Evolutionary conservation across 371 early-diverging fungal species (phyloP).

Genomic region (Phascolomyces articulosus): DNA sequence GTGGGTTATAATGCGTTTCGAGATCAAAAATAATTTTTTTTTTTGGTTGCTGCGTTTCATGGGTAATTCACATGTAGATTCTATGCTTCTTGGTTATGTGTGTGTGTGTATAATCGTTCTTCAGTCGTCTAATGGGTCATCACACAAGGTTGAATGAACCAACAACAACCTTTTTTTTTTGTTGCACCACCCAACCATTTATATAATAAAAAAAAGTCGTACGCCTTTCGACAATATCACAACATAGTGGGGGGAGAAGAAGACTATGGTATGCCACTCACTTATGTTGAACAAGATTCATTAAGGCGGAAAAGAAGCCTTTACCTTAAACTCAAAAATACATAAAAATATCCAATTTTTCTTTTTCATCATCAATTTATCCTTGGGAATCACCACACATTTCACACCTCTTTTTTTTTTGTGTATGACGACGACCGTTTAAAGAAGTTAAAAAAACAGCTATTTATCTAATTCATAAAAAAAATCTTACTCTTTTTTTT

Average conservation of each 20-base stretch:
- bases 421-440: conserved; percentile 3
- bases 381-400: not conserved
- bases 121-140: too few species aligned
- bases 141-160: not conserved
- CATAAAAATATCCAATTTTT: too few species aligned
- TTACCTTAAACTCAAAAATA: not conserved
- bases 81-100: not conserved
- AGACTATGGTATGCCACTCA: too few species aligned
- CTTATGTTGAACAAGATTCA: conserved; percentile 4
- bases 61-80: conserved; percentile 4
- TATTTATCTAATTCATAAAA: not conserved
- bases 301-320: not conserved
- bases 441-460: not conserved
- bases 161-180: not conserved
- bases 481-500: not conserved
- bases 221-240: not conserved
- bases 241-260: not conserved
- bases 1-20: not conserved
- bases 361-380: not conserved
- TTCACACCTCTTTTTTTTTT: too few species aligned
- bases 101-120: too few species aligned
- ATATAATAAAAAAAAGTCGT: too few species aligned
- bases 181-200: too few species aligned
- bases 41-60: not conserved
- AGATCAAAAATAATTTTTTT: conserved; percentile 6